Base-by-base conservation (phyloP, 2,329 filamentous ascomycete species). In the Blastomyces emzantsi region DNA sequence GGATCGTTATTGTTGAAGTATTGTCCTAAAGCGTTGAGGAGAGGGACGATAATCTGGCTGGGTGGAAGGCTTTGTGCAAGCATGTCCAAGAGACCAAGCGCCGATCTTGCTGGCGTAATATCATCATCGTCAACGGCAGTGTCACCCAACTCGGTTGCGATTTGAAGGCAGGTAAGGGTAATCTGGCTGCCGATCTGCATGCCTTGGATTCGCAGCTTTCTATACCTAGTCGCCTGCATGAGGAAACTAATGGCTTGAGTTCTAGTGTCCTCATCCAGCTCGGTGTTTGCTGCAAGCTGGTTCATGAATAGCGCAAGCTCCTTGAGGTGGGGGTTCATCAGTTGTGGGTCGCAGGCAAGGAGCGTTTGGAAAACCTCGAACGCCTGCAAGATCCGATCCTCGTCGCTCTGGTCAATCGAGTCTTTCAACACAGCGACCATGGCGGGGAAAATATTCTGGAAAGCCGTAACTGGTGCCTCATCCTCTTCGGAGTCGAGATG, bases 361-460 rank as follows among this genome's bases (percentile, higher is more conserved):
- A 97, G 87, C 60, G 90, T 94, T 81, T 97, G 94, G 84, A 97
- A 96, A 69, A 96, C 92, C 75, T 97, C 94, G 70, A 97, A 99
- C 33, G 91, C 86, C 73, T 93, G 87, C 81, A 93, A 90, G 70
- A 90, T 87, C 74, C 89, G 88, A 73, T 96, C 92, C 70, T 97
- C 92, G 70, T 97, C 89, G 64, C 85, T 84, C 64, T 84, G 83
- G 70, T 91, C 85, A 64, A 97, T 89, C 33, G 90, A 86, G 67
- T 87, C 84, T 82, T 96, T 94, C 68, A 97, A 83, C 13, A 97
- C 90, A 67, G 87, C 85, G 65, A 97, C 93, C 88, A 97, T 94
- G 71, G 85, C 80, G 13, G 94, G 93, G 65, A 97, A 83, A 63
- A 94, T 85, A 67, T 84, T 82, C 76, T 95, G 90, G 74, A 97